Base-by-base conservation (phyloP, 441 rosid genomes). In the Pelargonium citronellum region DNA sequence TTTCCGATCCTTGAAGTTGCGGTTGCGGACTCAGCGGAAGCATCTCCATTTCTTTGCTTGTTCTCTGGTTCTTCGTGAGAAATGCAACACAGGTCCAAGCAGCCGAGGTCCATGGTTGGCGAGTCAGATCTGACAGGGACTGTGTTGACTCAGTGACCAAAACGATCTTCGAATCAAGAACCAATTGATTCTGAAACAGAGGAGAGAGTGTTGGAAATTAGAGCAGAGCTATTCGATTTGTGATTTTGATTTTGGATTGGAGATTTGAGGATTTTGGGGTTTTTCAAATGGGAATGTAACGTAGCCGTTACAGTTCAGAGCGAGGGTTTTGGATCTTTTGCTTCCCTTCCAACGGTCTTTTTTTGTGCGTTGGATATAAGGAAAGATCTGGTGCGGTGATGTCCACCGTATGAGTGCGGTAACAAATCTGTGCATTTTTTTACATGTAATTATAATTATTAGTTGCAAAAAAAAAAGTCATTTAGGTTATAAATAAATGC, bases 11-110 rank as follows among this genome's bases (percentile, higher is more conserved):
- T 58, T 8, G 64, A 58, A 58, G 30, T 58, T 58, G 64, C 64
- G 64, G 64, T 20, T 20, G 30, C 30, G 27, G 66, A 53, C n/a
- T 78, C 76, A 1, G 58, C 66, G 64, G 41, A 37, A 37, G 74
- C 51, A 72, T 82, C 78, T 10, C 44, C 66, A 58, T 22, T 70
- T 20, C 68, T 53, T 37, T 71, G 79, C 47, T 66, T 79, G 53
- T 51, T 76, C 30, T 49, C 71, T 44, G 80, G 64, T 61, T 57
- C 82, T 41, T 67, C 78, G 8, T 22, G 64, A 19, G 87, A 72
- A 60, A 81, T 73, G 85, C 94, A 85, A 22, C 91, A 89, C 69
- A 87, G 67, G 73, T 92, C 95, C 72, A 88, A 77, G 80, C 92
- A 89, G 37, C 96, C 96, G 61, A 86, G 77, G 80, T 92, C 93